Evolutionary conservation across 2,329 filamentous ascomycete genomes (phyloP).

Genomic region (Penicillium palitans): DNA sequence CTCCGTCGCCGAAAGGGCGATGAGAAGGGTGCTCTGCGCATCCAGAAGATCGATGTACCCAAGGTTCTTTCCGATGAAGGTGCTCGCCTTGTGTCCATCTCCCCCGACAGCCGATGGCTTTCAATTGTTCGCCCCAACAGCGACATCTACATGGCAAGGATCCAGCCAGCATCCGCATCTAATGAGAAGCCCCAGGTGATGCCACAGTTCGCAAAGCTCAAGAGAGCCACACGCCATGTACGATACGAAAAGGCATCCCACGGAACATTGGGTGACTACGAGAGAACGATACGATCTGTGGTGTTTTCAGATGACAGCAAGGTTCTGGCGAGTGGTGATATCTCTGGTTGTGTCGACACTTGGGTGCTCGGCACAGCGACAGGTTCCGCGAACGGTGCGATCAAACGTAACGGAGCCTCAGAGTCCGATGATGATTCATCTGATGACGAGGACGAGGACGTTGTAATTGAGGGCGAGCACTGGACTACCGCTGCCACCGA

Average conservation of each 20-base stretch:
- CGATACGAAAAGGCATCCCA: constrained; percentile 54
- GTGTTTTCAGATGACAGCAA: constrained; percentile 79
- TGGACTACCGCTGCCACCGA: constrained; percentile 76
- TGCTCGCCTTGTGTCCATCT: constrained; percentile 62
- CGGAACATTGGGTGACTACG: constrained; percentile 72
- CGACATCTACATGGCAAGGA: constrained; percentile 55
- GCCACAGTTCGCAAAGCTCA: constrained; percentile 47
- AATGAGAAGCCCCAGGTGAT: constrained; percentile 46
- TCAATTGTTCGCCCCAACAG: constrained; percentile 60
- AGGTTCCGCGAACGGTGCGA: constrained; percentile 38
- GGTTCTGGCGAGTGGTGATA: constrained; percentile 74
- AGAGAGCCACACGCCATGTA: constrained; percentile 36
- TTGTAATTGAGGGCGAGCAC: constrained; percentile 59
- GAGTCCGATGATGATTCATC: constrained; percentile 50
- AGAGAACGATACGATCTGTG: constrained; percentile 70
- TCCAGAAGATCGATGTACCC: constrained; percentile 70
- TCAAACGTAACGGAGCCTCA: constrained; percentile 45
- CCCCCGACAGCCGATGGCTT: constrained; percentile 50
- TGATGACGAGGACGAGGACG: constrained; percentile 53
- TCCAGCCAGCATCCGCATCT: constrained; percentile 44
- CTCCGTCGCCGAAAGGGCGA: constrained; percentile 57
- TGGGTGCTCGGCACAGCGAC: constrained; percentile 67
- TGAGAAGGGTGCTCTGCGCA: constrained; percentile 61
- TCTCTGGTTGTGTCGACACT: constrained; percentile 82
- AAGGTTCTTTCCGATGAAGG: constrained; percentile 59